Base-by-base conservation (phyloP, 768 basidiomycete species). In the Floccularia luteovirens region DNA sequence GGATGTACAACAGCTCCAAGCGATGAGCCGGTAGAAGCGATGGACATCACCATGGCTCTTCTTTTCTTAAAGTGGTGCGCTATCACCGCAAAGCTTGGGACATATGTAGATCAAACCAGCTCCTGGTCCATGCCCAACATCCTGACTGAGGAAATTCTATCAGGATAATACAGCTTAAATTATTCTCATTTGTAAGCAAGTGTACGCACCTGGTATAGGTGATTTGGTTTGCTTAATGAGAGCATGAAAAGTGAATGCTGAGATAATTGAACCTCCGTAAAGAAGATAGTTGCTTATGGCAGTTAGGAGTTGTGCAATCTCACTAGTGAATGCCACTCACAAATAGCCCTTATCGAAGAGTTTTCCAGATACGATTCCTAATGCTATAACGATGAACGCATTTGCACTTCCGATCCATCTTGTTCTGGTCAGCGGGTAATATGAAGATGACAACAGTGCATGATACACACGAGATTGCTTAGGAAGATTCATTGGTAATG, bases 141-240 rank as follows among this genome's bases (percentile, higher is more conserved):
- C 72, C 52, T 76, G 72, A 0, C 65, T 47, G 11, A 76, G 59
- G 49, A 73, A 70, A 12, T 65, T 50, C 56, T 70, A 53, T 38
- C n/a, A 24, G 7, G 34, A 17, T 19, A 40, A 6, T 32, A 2
- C 12, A 8, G 4, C n/a, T 25, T 16, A 39, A 8, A 34, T 12
- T 8, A 30, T 17, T 14, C 7, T 2, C 10, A 10, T 17, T n/a
- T 13, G 19, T 14, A 28, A 17, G 2, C n/a, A n/a, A n/a, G n/a
- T 3, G 5, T 11, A 24, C 12, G 30, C 16, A 60, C 60, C 44
- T 58, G 60, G 43, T 63, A 63, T 25, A 54, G 50, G 14, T 58
- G 53, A 10, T 55, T 50, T 7, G 46, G 48, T 13, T 55, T 43
- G n/a, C 55, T 39, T 10, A 63, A 41, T 4, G 61, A 61, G 5